Conservation (phyloP, 805 yeast species). For the Wickerhamomyces ciferrii region DNA sequence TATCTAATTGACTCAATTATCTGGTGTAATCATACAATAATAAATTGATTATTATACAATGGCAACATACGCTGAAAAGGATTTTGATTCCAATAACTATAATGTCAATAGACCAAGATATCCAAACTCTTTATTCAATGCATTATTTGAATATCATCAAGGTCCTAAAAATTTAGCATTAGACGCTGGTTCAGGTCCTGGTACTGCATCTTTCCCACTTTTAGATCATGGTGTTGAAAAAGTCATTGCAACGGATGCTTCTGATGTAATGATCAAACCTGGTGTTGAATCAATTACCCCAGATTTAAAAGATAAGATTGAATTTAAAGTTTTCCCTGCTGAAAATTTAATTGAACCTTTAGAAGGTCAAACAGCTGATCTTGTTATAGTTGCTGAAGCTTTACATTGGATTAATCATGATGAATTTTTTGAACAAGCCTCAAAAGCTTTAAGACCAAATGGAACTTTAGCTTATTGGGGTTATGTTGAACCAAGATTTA, state of each 20-base stretch:
- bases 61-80: slow-evolving; percentile 48
- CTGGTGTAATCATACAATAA: not conserved
- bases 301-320: slow-evolving; percentile 14
- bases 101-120: slow-evolving; percentile 55
- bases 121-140: slow-evolving; percentile 44
- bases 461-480: slow-evolving; percentile 74
- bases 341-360: slow-evolving; percentile 21
- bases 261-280: slow-evolving; percentile 42
- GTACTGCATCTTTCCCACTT: slow-evolving; percentile 53
- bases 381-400: slow-evolving; percentile 66
- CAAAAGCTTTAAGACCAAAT: slow-evolving; percentile 41
- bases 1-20: too few species aligned
- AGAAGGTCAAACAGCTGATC: slow-evolving; percentile 36
- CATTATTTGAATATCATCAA: slow-evolving; percentile 35
- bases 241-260: slow-evolving; percentile 55
- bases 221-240: slow-evolving; percentile 31
- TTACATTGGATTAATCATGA: slow-evolving; percentile 70
- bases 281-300: slow-evolving; percentile 25
- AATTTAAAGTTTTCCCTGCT: slow-evolving; percentile 16
- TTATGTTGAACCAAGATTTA: slow-evolving; percentile 63
- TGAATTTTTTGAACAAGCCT: slow-evolving; percentile 42
- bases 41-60: slow-evolving; percentile 22
- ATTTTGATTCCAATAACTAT: slow-evolving; percentile 47
- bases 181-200: slow-evolving; percentile 73
- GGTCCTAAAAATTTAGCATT: slow-evolving; percentile 31